Evolutionary conservation across 148 eudicot species (phyloP).

Genomic region (Diospyros lotus): DNA sequence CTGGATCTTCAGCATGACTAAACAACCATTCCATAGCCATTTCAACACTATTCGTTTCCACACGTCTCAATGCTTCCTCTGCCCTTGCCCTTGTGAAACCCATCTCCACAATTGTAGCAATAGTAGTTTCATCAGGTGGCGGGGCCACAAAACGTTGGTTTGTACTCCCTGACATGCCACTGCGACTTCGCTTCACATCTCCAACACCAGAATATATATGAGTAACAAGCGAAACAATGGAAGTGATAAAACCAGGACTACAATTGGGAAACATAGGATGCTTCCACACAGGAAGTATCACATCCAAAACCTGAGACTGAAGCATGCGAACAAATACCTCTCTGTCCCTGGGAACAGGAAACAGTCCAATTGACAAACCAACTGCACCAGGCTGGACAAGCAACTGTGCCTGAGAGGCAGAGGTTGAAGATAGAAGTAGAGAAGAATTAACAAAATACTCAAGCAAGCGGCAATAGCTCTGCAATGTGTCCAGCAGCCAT

Average conservation of each 20-base stretch:
- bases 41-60: conserved; percentile 92
- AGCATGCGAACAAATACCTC: conserved; percentile 92
- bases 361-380: conserved; percentile 92
- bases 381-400: conserved; percentile 96
- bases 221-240: conserved; percentile 65
- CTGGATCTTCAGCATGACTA: conserved; percentile 90
- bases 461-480: conserved; percentile 74
- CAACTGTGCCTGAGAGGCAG: conserved; percentile 80
- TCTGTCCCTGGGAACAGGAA: conserved; percentile 94
- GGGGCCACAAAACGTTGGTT: conserved; percentile 65
- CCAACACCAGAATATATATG: conserved; percentile 87
- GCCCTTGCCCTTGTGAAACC: conserved; percentile 94
- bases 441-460: conserved; percentile 90
- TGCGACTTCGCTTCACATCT: conserved; percentile 62
- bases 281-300: conserved; percentile 93
- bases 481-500: conserved; percentile 84
- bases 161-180: conserved; percentile 50
- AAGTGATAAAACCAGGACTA: conserved; percentile 60
- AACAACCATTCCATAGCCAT: conserved; percentile 99
- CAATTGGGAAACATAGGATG: conserved; percentile 82
- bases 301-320: conserved; percentile 92
- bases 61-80: conserved; percentile 90
- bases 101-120: conserved; percentile 92
- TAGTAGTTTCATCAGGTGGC: conserved; percentile 90
- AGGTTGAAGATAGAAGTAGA: conserved; percentile 62